phyloP scores from a whole-genome alignment of 768 basidiomycete species.

The Piloderma croceum region DNA sequence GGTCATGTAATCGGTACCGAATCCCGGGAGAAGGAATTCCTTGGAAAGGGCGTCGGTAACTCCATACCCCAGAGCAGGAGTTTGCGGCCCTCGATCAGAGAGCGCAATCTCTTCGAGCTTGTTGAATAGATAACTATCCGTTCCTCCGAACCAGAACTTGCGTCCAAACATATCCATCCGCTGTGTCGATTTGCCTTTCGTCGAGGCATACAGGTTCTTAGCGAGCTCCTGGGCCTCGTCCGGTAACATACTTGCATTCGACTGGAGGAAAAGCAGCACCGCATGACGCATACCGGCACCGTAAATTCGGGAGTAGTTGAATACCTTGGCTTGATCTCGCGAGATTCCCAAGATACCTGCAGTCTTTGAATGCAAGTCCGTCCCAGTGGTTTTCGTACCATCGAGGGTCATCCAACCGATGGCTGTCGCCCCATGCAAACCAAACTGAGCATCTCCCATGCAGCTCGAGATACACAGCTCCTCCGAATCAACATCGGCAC shows the following conservation, averaged over 20 bases:
- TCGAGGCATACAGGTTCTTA: conserved; percentile 81
- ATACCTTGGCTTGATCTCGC: conserved; percentile 93
- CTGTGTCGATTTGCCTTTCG: conserved; percentile 88
- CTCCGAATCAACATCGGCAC: conserved; percentile 98
- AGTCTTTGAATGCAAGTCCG: conserved; percentile 95
- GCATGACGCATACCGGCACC: conserved; percentile 98
- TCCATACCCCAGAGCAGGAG: conserved; percentile 91
- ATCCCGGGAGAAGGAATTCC: conserved; percentile 74
- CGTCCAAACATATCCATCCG: conserved; percentile 66
- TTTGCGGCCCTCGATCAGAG: conserved; percentile 78
- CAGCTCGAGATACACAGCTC: conserved; percentile 98
- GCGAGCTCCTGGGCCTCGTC: conserved; percentile 79
- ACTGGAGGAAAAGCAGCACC: conserved; percentile 77
- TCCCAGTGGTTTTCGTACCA: conserved; percentile 90
- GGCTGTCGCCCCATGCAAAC: conserved; percentile 91
- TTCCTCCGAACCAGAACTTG: conserved; percentile 95
- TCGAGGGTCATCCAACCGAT: conserved; percentile 99
- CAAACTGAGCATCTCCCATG: conserved; percentile 98
- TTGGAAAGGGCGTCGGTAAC: conserved; percentile 92
- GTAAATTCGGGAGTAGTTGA: conserved; percentile 98
- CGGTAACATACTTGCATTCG: conserved; percentile 71
- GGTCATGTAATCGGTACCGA: conserved; percentile 86
- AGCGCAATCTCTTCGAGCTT: conserved; percentile 93
- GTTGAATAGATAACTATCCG: conserved; percentile 96
- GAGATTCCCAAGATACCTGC: conserved; percentile 90